A percentile compares a stretch with the other conserved stretches of the same genome.
Evolutionary conservation across 495 filamentous ascomycete genomes (phyloP).

Genomic region (Podospora australis): DNA sequence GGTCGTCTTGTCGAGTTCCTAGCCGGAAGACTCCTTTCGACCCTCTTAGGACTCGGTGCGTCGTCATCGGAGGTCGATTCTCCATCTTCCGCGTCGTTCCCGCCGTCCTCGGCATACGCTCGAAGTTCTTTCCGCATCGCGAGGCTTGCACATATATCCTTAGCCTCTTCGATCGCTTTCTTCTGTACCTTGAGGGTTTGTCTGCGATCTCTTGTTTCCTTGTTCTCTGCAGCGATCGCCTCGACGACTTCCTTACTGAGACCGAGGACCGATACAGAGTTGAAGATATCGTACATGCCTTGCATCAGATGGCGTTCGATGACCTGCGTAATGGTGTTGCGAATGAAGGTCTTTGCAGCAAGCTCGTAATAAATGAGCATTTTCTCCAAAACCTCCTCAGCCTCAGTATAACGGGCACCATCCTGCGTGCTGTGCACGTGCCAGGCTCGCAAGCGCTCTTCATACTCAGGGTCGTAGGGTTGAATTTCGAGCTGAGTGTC

Average conservation of each 20-base stretch:
- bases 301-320: constrained; percentile 33
- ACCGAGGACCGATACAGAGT: constrained; percentile 27
- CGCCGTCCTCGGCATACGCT: constrained; percentile 21
- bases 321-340: constrained; percentile 35
- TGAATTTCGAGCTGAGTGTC: constrained; percentile 36
- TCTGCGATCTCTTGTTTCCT: constrained; percentile 30
- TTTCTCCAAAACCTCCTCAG: constrained; percentile 38
- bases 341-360: constrained; percentile 31
- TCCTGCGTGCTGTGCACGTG: constrained; percentile 18
- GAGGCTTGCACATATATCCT: constrained; percentile 32
- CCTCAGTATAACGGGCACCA: constrained; percentile 26
- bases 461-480: constrained; percentile 37
- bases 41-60: not conserved
- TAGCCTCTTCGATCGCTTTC: constrained; percentile 34
- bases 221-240: constrained; percentile 34
- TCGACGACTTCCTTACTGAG: constrained; percentile 26
- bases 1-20: not conserved
- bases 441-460: constrained; percentile 31
- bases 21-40: not conserved
- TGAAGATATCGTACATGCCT: constrained; percentile 35
- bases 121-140: constrained; percentile 36
- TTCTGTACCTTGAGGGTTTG: constrained; percentile 27
- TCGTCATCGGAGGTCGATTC: not conserved
- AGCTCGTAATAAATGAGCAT: constrained; percentile 40
- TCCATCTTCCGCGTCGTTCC: constrained; percentile 12